Percentiles rank a stretch among this genome's conserved stretches.
Conservation (phyloP, 2,329 filamentous ascomycete genomes). For the Trichoderma brevicompactum region DNA sequence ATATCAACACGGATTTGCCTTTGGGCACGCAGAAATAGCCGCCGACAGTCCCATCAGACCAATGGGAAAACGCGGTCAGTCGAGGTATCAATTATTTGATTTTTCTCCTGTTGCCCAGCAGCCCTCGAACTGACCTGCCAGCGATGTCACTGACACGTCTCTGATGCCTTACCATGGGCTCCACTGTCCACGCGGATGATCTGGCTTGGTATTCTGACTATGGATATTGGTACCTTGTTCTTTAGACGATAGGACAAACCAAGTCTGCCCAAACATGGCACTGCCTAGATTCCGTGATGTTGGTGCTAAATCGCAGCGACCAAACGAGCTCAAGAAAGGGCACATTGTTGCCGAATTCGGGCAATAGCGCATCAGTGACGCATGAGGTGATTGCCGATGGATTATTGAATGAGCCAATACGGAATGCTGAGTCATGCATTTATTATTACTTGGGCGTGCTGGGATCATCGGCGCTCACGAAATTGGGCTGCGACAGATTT, state of each 20-base stretch:
- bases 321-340: background rate
- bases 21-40: background rate
- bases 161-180: conserved; percentile 4
- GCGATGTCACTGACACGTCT: conserved; percentile 21
- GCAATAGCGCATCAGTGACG: background rate
- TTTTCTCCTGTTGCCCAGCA: background rate
- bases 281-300: background rate
- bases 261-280: background rate
- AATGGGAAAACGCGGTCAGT: background rate
- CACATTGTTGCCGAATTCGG: conserved; percentile 9
- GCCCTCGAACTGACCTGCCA: background rate
- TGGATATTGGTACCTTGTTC: background rate
- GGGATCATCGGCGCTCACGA: conserved; percentile 4
- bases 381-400: conserved; percentile 16
- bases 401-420: background rate
- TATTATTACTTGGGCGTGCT: background rate
- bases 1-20: background rate
- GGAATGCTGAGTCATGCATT: conserved; percentile 17
- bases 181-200: background rate
- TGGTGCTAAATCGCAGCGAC: background rate
- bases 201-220: background rate
- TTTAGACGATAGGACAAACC: background rate
- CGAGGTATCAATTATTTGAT: background rate
- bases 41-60: background rate
- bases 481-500: conserved; percentile 17